Base-by-base conservation (phyloP, 202 grass and related monocot species). In the Saccharum hybrid region DNA sequence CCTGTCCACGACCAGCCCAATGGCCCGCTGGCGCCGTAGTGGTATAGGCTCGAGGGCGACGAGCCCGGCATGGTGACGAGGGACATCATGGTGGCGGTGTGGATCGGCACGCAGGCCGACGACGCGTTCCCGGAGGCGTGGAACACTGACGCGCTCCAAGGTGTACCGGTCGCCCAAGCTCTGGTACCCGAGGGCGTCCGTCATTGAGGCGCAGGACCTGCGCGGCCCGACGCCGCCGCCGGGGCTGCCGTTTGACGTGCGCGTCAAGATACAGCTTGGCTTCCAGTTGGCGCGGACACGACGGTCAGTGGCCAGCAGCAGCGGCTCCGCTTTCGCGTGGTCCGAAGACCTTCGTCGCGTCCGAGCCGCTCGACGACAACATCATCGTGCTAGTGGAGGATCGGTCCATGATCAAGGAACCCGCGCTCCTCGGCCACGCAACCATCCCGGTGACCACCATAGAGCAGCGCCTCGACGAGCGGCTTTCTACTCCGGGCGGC, bases 81-180 rank as follows among this genome's bases (percentile, higher is more conserved):
- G 23, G 96, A 96, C 81, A 80, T 98, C 66, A 98, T 98, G 96
- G 87, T 98, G 69, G 85, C 96, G 9, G 93, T 98, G 31, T 98
- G 96, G 96, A 92, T 98, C 49, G 91, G 96, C 61, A 98, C 96
- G 49, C 96, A 98, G 79, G 96, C 96, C 13, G 96, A 98, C 56
- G 96, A 98, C 26, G 85, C 91, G 52, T 98, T 98, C 76, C 83
- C 90, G 12, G 96, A 94, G 81, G 90, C 96, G 46, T 92, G 89
- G 89, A 93, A 78, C 81, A 88, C 96, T 2, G 96, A 98, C 80
- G 93, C 88, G 92, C 3, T 87, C 91, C n/a, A 98, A 98, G 84
- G 96, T 98, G 69, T 98, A 98, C 85, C 91, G 94, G 41, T 98
- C 96, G 22, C 96, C 96, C 65, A 98, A 96, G 86, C 88, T 95